These are phyloP conservation scores for Rhododendron williamsianum DNA, from an alignment of 148 eudicot genomes.

Conservation along the genomic window DNA sequence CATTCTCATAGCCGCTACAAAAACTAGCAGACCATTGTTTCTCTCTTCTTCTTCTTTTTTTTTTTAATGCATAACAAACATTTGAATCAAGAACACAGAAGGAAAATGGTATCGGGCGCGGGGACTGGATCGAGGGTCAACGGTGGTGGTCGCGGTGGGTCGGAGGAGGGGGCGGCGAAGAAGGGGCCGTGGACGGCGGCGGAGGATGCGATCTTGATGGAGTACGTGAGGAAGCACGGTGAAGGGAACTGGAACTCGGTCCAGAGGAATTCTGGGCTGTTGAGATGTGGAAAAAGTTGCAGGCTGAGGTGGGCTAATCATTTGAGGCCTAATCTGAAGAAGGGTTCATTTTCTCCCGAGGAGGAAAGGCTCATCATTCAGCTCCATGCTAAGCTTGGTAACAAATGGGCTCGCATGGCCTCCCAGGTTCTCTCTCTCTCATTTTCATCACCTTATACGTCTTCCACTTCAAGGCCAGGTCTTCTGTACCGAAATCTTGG, in stretches of 20 bases:
- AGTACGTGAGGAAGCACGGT: constrained; percentile 75
- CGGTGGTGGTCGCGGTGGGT: background rate
- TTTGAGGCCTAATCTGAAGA: constrained; percentile 70
- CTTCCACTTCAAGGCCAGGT: background rate
- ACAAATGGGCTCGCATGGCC: constrained; percentile 98
- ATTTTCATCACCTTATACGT: background rate
- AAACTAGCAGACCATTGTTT: background rate
- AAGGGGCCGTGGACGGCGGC: constrained; percentile 87
- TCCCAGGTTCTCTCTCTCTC: constrained; percentile 36
- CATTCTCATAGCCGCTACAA: background rate
- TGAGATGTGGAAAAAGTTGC: constrained; percentile 91
- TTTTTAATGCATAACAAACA: background rate
- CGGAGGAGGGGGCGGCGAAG: constrained; percentile 24
- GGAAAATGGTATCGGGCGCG: constrained; percentile 13
- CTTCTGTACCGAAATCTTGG: background rate
- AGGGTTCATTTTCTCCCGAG: constrained; percentile 66
- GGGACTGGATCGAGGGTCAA: constrained; percentile 7
- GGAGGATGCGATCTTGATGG: constrained; percentile 67
- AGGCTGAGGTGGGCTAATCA: constrained; percentile 90
- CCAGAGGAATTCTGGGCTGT: constrained; percentile 54
- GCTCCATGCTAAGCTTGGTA: constrained; percentile 76
- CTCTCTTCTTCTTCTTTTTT: background rate
- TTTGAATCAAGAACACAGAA: background rate
- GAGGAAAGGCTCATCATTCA: constrained; percentile 70
- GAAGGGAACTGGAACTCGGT: constrained; percentile 96